Evolutionary conservation across 306 rosid genomes (phyloP).

Genomic region (Cotoneaster glaucophyllus): DNA sequence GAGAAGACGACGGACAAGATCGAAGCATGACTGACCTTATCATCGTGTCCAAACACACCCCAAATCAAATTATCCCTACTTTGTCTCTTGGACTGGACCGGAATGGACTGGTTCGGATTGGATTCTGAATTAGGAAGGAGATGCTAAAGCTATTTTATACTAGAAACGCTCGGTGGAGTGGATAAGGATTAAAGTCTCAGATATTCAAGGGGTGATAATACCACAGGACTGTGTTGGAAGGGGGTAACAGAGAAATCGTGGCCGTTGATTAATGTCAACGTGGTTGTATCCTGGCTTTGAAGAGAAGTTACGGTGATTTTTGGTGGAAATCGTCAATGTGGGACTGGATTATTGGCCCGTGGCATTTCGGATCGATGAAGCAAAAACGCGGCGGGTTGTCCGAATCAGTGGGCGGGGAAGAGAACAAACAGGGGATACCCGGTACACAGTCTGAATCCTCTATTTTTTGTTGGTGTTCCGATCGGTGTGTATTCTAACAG

Average conservation of each 20-base stretch:
- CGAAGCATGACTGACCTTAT: constrained; percentile 43
- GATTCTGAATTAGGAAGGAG: neutral
- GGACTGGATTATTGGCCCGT: neutral
- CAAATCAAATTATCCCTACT: no score
- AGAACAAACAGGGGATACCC: neutral
- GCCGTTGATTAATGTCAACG: neutral
- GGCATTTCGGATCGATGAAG: neutral
- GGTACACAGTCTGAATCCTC: neutral
- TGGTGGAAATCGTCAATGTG: neutral
- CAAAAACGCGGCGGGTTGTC: neutral
- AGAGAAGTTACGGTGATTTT: neutral
- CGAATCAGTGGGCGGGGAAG: neutral
- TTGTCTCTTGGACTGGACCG: neutral
- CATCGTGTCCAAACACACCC: constrained; percentile 16
- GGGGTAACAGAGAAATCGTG: neutral
- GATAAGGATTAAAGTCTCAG: constrained; percentile 24
- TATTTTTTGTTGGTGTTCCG: neutral
- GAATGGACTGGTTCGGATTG: no score
- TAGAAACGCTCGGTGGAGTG: neutral
- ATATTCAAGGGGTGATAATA: neutral
- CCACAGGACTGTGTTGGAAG: neutral
- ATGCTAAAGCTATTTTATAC: neutral
- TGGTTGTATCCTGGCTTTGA: neutral
- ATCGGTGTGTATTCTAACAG: no score
- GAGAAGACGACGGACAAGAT: constrained; percentile 22